phyloP scores from a whole-genome alignment of 1,284 basidiomycete species.

The Lignosus rhinocerotis region DNA sequence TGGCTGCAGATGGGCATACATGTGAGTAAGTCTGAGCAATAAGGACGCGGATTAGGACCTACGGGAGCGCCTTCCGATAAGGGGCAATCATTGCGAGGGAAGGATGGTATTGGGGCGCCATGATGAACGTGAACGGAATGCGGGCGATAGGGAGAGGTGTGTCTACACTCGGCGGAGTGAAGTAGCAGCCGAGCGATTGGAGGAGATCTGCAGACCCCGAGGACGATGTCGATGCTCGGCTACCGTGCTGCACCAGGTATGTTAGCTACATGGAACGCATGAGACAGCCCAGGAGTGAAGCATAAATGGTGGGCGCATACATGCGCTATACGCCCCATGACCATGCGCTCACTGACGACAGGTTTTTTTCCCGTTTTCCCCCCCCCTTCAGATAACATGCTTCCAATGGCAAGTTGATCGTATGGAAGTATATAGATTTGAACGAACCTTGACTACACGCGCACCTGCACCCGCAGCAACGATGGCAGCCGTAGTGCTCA shows the following conservation, averaged over 20 bases:
- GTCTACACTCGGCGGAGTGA: slow-evolving; percentile 66
- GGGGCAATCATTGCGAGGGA: slow-evolving; percentile 84
- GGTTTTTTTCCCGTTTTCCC: too few relatives aligned
- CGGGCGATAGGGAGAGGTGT: slow-evolving; percentile 55
- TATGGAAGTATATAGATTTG: background rate
- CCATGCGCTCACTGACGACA: too few relatives aligned
- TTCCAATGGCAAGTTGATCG: background rate
- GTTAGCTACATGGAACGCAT: background rate
- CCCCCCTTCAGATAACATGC: too few relatives aligned
- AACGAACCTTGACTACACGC: slow-evolving; percentile 73
- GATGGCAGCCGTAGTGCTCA: slow-evolving; percentile 92
- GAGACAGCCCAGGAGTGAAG: background rate
- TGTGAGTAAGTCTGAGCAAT: background rate
- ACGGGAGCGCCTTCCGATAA: slow-evolving; percentile 84
- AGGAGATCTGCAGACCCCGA: slow-evolving; percentile 95
- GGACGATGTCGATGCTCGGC: slow-evolving; percentile 89
- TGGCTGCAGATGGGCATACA: slow-evolving; percentile 34
- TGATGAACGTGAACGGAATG: slow-evolving; percentile 89
- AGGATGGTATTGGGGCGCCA: slow-evolving; percentile 94
- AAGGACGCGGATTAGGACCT: background rate
- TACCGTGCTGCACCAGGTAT: slow-evolving; percentile 72
- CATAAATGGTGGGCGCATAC: too few relatives aligned
- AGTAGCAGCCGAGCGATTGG: slow-evolving; percentile 81
- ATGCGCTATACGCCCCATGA: too few relatives aligned
- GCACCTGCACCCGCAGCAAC: slow-evolving; percentile 95